phyloP scores from a whole-genome alignment of 2,329 filamentous ascomycete genomes.

The Fusarium sp. region DNA sequence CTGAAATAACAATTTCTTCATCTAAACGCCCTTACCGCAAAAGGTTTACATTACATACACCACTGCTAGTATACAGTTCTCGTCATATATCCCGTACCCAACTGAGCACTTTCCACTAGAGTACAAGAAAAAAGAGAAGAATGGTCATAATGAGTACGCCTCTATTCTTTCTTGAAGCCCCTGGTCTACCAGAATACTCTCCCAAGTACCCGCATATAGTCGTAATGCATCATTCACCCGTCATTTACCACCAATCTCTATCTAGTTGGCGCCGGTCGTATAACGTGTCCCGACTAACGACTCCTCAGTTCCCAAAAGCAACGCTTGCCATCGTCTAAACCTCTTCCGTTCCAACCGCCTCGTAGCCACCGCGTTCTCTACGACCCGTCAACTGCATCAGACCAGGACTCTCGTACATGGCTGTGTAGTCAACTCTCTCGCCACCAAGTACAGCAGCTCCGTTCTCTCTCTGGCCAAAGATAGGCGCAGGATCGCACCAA shows the following conservation, averaged over 20 bases:
- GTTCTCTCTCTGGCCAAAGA: constrained; percentile 79
- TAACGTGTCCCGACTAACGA: constrained; percentile 8
- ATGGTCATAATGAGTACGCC: neutral
- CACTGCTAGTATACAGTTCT: constrained; percentile 33
- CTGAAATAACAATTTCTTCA: constrained; percentile 17
- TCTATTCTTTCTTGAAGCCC: neutral
- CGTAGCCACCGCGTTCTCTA: constrained; percentile 66
- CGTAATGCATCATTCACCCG: constrained; percentile 28
- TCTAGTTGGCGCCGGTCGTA: constrained; percentile 14
- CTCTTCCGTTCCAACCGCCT: constrained; percentile 68
- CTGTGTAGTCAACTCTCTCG: constrained; percentile 83
- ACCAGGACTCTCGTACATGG: constrained; percentile 85
- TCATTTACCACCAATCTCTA: constrained; percentile 30
- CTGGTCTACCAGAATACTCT: neutral
- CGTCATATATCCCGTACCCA: constrained; percentile 23
- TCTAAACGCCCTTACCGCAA: neutral
- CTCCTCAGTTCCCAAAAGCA: constrained; percentile 12
- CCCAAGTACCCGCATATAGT: constrained; percentile 27
- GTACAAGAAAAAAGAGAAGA: neutral
- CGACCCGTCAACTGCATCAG: constrained; percentile 67
- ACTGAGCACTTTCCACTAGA: constrained; percentile 13
- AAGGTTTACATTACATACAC: constrained; percentile 34
- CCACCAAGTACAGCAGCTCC: constrained; percentile 82
- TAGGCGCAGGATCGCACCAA: constrained; percentile 87
- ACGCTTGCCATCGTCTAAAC: constrained; percentile 38